These are phyloP conservation scores for Neotropicomus parvogracilis DNA, from an alignment of 1,284 basidiomycete genomes.

Conservation along the genomic window DNA sequence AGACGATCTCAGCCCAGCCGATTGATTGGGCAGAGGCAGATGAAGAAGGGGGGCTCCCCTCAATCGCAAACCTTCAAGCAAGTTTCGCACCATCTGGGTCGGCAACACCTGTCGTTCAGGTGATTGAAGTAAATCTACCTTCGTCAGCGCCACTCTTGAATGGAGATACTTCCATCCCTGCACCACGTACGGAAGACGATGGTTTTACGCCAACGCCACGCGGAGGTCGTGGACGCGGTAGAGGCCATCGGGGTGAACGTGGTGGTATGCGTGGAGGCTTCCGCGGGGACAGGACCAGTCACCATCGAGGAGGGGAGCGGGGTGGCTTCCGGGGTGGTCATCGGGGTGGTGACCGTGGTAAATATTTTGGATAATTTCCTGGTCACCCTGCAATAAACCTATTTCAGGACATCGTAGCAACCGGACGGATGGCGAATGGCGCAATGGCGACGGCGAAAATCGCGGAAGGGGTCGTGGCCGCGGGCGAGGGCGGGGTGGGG, in stretches of 20 bases:
- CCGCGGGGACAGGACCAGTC: slow-evolving; percentile 35
- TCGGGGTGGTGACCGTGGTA: slow-evolving; percentile 42
- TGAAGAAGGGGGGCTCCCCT: slow-evolving; percentile 54
- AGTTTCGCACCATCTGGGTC: slow-evolving; percentile 49
- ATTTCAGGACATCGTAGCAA: slow-evolving; percentile 35
- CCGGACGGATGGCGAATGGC: slow-evolving; percentile 38
- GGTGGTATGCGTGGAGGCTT: slow-evolving; percentile 37
- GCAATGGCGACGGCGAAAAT: slow-evolving; percentile 36
- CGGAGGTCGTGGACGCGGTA: slow-evolving; percentile 41
- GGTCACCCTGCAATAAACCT: slow-evolving; percentile 1
- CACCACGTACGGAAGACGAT: slow-evolving; percentile 48
- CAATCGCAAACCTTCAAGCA: slow-evolving; percentile 55
- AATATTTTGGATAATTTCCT: slow-evolving; percentile 11
- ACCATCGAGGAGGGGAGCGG: slow-evolving; percentile 39
- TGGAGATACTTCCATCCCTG: slow-evolving; percentile 28
- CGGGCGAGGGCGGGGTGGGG: slow-evolving; percentile 40
- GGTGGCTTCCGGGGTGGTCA: slow-evolving; percentile 38
- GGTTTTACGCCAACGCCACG: slow-evolving; percentile 53
- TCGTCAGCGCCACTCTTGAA: slow-evolving; percentile 27
- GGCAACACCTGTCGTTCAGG: slow-evolving; percentile 47
- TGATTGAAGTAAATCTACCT: slow-evolving; percentile 38
- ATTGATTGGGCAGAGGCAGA: slow-evolving; percentile 59
- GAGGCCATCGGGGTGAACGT: slow-evolving; percentile 40
- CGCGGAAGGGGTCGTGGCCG: slow-evolving; percentile 44
- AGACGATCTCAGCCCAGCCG: slow-evolving; percentile 26